phyloP scores from a whole-genome alignment of 257 asterid genomes.

The Misopates orontium region DNA sequence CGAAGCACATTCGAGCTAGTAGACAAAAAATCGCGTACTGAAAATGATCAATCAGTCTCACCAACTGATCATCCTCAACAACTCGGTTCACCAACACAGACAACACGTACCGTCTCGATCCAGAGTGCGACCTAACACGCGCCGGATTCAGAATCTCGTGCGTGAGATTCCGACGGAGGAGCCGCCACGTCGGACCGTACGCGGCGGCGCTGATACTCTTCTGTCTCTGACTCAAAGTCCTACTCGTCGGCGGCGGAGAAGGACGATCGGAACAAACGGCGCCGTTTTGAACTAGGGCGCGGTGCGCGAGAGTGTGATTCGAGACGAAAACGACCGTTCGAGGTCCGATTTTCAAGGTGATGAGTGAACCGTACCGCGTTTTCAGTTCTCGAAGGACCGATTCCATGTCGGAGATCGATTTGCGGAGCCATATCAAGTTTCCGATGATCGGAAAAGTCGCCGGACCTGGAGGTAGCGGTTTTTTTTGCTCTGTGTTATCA shows the following conservation, averaged over 20 bases:
- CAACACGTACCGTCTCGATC: slow-evolving; percentile 44
- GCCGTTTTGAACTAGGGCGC: slow-evolving; percentile 31
- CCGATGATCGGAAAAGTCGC: slow-evolving; percentile 34
- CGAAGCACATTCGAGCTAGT: slow-evolving; percentile 63
- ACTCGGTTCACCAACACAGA: slow-evolving; percentile 31
- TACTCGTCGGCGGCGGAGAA: not conserved
- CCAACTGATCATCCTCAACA: slow-evolving; percentile 27
- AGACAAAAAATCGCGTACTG: slow-evolving; percentile 64
- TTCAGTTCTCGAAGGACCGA: slow-evolving; percentile 23
- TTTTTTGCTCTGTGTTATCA: too few species aligned
- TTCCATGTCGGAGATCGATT: slow-evolving; percentile 38
- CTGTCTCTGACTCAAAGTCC: not conserved
- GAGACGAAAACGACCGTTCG: slow-evolving; percentile 19
- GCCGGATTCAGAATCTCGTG: slow-evolving; percentile 46
- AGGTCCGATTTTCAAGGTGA: slow-evolving; percentile 26
- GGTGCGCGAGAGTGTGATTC: slow-evolving; percentile 25
- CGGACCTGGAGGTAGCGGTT: slow-evolving; percentile 45
- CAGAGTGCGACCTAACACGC: slow-evolving; percentile 40
- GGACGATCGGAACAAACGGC: slow-evolving; percentile 29
- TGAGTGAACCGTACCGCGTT: slow-evolving; percentile 28
- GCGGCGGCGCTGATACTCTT: slow-evolving; percentile 31
- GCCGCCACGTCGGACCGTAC: slow-evolving; percentile 51
- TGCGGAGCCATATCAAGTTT: slow-evolving; percentile 38
- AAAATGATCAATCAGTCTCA: slow-evolving; percentile 46
- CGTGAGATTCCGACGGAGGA: slow-evolving; percentile 52